These are phyloP conservation scores for Ophiostoma ulmi DNA, from an alignment of 2,329 filamentous ascomycete genomes.

Conservation along the genomic window DNA sequence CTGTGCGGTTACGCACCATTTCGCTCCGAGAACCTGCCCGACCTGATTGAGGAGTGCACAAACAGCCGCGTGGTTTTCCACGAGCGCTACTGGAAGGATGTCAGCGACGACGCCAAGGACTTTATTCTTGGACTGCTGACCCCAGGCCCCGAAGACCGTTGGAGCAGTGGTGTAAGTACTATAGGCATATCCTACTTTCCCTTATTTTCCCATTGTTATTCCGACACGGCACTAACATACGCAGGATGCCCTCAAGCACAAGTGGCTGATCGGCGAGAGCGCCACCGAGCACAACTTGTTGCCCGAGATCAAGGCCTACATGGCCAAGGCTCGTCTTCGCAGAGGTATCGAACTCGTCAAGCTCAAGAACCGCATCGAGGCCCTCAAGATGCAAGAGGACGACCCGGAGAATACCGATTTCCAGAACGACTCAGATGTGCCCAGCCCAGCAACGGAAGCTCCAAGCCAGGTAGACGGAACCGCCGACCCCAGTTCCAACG, in stretches of 20 bases:
- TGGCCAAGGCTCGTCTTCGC: slow-evolving; percentile 83
- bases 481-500: slow-evolving; percentile 29
- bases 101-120: slow-evolving; percentile 89
- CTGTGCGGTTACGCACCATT: slow-evolving; percentile 98
- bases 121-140: slow-evolving; percentile 83
- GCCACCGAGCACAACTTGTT: slow-evolving; percentile 95
- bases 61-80: slow-evolving; percentile 84
- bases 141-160: slow-evolving; percentile 69
- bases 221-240: neutral
- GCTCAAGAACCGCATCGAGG: slow-evolving; percentile 89
- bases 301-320: slow-evolving; percentile 92
- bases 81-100: slow-evolving; percentile 96
- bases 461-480: neutral
- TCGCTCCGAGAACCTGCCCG: slow-evolving; percentile 85
- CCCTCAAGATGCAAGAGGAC: slow-evolving; percentile 88
- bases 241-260: slow-evolving; percentile 71
- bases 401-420: slow-evolving; percentile 71
- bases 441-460: slow-evolving; percentile 35
- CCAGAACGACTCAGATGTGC: slow-evolving; percentile 56
- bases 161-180: slow-evolving; percentile 61
- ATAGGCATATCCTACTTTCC: neutral
- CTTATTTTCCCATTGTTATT: neutral
- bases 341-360: slow-evolving; percentile 95
- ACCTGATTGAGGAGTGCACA: slow-evolving; percentile 91
- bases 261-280: slow-evolving; percentile 85